Conservation (phyloP, 2,329 filamentous ascomycete genomes). For the Anisogramma anomala region DNA sequence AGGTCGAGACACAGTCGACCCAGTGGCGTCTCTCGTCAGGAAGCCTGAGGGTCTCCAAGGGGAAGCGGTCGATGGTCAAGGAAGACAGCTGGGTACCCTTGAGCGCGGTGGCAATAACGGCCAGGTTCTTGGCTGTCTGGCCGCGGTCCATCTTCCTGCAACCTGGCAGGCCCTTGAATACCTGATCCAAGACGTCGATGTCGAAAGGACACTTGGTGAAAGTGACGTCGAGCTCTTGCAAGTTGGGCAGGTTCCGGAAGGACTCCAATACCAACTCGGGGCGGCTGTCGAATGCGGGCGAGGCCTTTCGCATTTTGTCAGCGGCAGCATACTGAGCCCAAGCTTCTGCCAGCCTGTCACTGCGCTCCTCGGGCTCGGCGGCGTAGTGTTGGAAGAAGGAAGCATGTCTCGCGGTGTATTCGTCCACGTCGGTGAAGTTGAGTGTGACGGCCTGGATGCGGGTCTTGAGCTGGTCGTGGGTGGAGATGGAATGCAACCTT, state of each 20-base stretch:
- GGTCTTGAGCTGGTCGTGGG: conserved; percentile 29
- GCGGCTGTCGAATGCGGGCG: conserved; percentile 27
- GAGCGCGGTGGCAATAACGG: conserved; percentile 28
- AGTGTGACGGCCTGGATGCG: conserved; percentile 33
- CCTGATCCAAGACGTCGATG: conserved; percentile 26
- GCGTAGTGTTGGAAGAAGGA: conserved; percentile 27
- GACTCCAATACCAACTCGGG: conserved; percentile 27
- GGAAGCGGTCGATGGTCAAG: conserved; percentile 32
- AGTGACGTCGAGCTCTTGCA: conserved; percentile 29
- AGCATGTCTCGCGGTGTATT: conserved; percentile 28
- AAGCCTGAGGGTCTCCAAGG: conserved; percentile 30
- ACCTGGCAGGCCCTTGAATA: conserved; percentile 25
- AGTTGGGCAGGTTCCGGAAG: conserved; percentile 28
- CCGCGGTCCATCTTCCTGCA: conserved; percentile 29
- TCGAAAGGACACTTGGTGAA: conserved; percentile 30
- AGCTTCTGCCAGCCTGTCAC: conserved; percentile 24
- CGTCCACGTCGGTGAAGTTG: conserved; percentile 33
- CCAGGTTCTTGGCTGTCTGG: conserved; percentile 28
- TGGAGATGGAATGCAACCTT: conserved; percentile 32
- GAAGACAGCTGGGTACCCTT: conserved; percentile 26
- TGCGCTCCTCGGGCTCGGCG: conserved; percentile 26
- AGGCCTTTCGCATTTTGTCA: conserved; percentile 22
- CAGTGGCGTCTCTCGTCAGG: conserved; percentile 28
- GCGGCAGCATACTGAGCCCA: conserved; percentile 28
- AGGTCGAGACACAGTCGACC: conserved; percentile 28